Percentiles rank a stretch among this genome's conserved stretches.
These are phyloP conservation scores for Fulvia fulva DNA, from an alignment of 2,329 filamentous ascomycete genomes.

Conservation along the genomic window DNA sequence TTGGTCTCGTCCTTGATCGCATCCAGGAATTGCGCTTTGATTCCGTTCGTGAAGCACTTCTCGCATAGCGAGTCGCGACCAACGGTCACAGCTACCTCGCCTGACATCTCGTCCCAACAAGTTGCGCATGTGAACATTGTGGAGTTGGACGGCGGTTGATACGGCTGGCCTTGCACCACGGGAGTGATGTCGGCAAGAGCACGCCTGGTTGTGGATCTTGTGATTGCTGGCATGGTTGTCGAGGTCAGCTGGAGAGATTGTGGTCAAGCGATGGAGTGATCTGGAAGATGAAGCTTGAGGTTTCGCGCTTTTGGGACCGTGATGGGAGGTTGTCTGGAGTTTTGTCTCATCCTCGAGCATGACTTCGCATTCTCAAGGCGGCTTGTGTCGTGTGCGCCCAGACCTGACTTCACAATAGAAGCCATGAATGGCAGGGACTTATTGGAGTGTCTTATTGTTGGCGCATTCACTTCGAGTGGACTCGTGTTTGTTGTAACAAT, in stretches of 20 bases:
- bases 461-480: neutral
- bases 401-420: neutral
- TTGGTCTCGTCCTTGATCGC: constrained; percentile 12
- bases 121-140: neutral
- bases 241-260: neutral
- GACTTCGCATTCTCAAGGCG: neutral
- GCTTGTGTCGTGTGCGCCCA: neutral
- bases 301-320: neutral
- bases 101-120: neutral
- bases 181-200: neutral
- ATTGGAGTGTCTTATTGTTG: neutral
- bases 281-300: neutral
- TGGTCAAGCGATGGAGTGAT: neutral
- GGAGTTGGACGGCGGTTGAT: neutral
- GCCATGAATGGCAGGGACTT: neutral
- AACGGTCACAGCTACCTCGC: neutral
- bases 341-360: neutral
- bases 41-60: constrained; percentile 4
- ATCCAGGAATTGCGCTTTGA: constrained; percentile 3
- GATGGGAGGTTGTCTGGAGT: neutral
- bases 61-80: constrained; percentile 5
- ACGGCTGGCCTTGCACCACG: neutral
- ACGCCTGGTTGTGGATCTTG: neutral
- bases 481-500: neutral
- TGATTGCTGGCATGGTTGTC: neutral